These are phyloP conservation scores for Salix dunnii DNA, from an alignment of 345 rosid genomes.

Conservation along the genomic window DNA sequence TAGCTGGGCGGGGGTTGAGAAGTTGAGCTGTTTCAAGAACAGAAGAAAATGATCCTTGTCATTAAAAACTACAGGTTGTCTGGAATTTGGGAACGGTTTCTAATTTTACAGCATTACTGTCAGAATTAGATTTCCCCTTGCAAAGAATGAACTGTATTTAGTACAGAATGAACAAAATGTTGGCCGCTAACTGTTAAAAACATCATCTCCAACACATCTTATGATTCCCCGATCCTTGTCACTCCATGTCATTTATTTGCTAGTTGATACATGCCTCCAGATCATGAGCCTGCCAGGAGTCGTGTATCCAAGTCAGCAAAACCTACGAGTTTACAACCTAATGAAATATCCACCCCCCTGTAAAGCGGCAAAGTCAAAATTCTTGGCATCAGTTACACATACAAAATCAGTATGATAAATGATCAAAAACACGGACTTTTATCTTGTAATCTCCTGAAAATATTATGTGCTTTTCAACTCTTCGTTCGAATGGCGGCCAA, in stretches of 20 bases:
- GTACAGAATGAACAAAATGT: background rate
- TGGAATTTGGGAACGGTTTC: background rate
- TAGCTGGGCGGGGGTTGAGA: background rate
- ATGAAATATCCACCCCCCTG: constrained; percentile 11
- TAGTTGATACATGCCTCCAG: constrained; percentile 20
- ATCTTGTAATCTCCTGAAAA: constrained; percentile 2
- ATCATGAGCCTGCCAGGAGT: constrained; percentile 12
- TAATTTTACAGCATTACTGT: constrained; percentile 22
- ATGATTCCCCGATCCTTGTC: constrained; percentile 16
- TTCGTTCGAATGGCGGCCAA: constrained; percentile 28
- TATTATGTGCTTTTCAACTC: constrained; percentile 11
- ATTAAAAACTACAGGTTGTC: constrained; percentile 4
- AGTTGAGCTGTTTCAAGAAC: background rate
- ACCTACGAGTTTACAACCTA: constrained; percentile 35
- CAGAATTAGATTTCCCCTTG: constrained; percentile 6
- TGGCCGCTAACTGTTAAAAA: background rate
- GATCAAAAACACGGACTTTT: background rate
- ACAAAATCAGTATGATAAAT: constrained; percentile 2
- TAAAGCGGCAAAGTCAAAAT: constrained; percentile 17
- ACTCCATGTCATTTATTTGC: constrained; percentile 5
- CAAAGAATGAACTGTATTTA: constrained; percentile 8
- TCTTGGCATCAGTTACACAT: constrained; percentile 10
- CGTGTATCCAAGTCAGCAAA: constrained; percentile 26
- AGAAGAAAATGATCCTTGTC: background rate
- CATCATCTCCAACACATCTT: constrained; percentile 7